These are phyloP conservation scores for Metschnikowia bowlesiae DNA, from an alignment of 805 yeast genomes.

Conservation along the genomic window DNA sequence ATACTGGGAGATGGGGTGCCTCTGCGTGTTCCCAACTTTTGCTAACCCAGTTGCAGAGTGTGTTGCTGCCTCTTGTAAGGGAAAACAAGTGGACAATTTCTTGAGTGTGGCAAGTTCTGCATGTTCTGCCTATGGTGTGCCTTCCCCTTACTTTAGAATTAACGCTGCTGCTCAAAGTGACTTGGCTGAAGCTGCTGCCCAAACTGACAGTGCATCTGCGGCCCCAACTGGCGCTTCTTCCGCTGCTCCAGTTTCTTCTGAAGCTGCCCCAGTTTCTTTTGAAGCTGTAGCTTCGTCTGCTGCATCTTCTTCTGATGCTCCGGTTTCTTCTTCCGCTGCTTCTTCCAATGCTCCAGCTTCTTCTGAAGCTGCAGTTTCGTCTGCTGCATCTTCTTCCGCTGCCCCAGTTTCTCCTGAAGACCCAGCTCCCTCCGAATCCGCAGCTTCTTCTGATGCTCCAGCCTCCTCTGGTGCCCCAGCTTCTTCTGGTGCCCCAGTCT, in stretches of 20 bases:
- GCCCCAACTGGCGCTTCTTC: background rate
- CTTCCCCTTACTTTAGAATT: conserved; percentile 19
- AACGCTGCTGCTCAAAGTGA: conserved; percentile 4
- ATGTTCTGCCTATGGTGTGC: conserved; percentile 10
- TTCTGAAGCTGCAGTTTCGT: background rate
- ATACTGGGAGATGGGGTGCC: conserved; percentile 16
- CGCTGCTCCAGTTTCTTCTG: background rate
- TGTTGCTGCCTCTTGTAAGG: conserved; percentile 10
- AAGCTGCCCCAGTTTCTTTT: background rate
- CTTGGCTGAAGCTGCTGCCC: conserved; percentile 5
- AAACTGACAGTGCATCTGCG: background rate
- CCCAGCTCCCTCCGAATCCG: background rate
- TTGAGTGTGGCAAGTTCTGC: conserved; percentile 9
- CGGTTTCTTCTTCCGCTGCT: background rate
- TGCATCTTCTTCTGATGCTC: background rate
- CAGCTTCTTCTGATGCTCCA: background rate
- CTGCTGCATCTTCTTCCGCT: background rate
- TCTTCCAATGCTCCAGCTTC: background rate
- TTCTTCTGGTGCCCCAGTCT: background rate
- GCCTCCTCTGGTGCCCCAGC: background rate
- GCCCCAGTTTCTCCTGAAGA: background rate
- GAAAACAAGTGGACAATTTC: conserved; percentile 7
- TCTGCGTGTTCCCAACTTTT: conserved; percentile 12
- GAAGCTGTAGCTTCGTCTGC: background rate
- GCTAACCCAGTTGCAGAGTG: conserved; percentile 9